Base-by-base conservation (phyloP, 2,329 filamentous ascomycete species). In the Alternaria arbusti region DNA sequence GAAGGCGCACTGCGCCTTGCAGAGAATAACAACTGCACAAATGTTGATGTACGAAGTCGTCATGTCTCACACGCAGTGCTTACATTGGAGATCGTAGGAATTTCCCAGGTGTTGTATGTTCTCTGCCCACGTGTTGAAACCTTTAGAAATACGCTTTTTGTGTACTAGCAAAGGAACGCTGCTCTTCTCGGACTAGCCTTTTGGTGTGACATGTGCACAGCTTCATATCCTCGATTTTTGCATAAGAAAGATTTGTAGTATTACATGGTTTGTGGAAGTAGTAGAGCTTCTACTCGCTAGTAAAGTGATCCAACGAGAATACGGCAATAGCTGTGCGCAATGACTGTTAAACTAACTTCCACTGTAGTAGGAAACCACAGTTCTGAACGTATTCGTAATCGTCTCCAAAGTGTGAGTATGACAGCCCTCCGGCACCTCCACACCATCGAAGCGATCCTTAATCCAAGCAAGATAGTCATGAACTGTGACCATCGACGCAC, bases 271-370 rank as follows among this genome's bases (percentile, higher is more conserved):
- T 36, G 32, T 5, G 10, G 1, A 36, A 5, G 32, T 36, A 36
- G 4, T 36, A 10, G 15, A 5, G 32, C 7, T n/a, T n/a, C 7
- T n/a, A 36, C 4, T 36, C 15, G 4, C 32, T 10, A 5, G n/a
- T 0, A 9, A 10, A 36, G 6, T 15, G 1, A 36, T 36, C 0
- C 32, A 36, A n/a, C 32, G 15, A 13, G 0, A 2, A 5, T 9
- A n/a, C 0, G 15, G 32, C 4, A 3, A n/a, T 3, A 36, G 15
- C 13, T n/a, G 4, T n/a, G 32, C 32, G 15, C 7, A 15, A n/a
- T 4, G 13, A 36, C 7, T 5, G 7, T 36, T 2, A 9, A 36
- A 36, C 13, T n/a, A 36, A n/a, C 15, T 36, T 36, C 32, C 32
- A 36, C 15, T 36, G 32, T 36, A 36, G 32, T 36, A 36, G 1